A percentile compares a stretch with the other conserved stretches of the same genome.
Conservation (phyloP, 129 eudicot species). For the Flaveria bidentis region DNA sequence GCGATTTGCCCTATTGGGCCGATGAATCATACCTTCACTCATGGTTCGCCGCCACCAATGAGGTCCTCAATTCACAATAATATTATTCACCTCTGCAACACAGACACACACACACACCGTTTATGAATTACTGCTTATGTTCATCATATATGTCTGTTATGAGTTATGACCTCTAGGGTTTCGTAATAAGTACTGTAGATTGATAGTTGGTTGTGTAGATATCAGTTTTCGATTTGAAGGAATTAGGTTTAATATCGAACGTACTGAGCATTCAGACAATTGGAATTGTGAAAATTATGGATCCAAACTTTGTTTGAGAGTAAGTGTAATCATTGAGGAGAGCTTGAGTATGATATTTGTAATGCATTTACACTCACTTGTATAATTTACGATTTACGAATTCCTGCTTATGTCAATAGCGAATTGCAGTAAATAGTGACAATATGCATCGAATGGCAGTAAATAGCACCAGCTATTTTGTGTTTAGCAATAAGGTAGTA, state of each 20-base stretch:
- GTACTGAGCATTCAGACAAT: no score
- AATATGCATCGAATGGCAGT: no score
- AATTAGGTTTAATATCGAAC: no score
- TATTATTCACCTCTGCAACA: not conserved
- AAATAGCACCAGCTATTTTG: no score
- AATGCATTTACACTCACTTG: constrained; percentile 20
- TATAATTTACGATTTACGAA: no score
- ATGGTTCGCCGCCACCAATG: constrained; percentile 80
- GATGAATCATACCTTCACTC: constrained; percentile 77
- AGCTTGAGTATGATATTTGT: not conserved
- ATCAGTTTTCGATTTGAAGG: no score
- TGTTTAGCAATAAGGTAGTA: no score
- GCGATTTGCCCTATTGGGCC: constrained; percentile 94
- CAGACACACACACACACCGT: not conserved
- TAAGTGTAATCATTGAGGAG: not conserved
- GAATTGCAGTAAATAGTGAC: no score
- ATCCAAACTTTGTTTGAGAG: not conserved
- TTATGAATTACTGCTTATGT: not conserved
- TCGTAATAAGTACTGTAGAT: not conserved
- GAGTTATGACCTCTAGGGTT: constrained; percentile 23
- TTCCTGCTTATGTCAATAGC: no score
- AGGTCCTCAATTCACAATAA: constrained; percentile 42
- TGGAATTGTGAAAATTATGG: no score
- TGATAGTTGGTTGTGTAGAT: no score
- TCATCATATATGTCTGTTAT: not conserved